phyloP scores from a whole-genome alignment of 129 eudicot species.

The Arctium lappa region DNA sequence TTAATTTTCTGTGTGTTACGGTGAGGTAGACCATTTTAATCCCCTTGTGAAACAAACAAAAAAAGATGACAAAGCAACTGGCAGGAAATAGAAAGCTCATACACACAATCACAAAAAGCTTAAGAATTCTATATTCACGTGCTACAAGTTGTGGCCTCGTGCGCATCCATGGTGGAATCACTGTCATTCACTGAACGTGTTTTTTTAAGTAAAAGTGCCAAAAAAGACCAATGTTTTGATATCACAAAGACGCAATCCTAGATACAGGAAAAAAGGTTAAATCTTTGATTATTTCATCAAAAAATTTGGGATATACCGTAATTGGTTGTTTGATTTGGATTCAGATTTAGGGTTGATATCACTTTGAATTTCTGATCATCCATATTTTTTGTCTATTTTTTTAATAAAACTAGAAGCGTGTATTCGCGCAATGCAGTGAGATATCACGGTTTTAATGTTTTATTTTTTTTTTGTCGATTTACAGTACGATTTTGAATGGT shows the following conservation, averaged over 20 bases:
- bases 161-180: constrained; percentile 16
- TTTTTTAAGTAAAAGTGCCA: background rate
- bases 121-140: constrained; percentile 11
- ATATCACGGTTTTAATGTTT: no score
- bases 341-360: no score
- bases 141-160: constrained; percentile 21
- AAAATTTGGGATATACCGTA: no score
- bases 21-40: constrained; percentile 27
- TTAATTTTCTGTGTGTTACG: constrained; percentile 22
- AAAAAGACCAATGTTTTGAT: constrained; percentile 6
- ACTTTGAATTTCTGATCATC: background rate
- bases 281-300: background rate
- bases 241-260: constrained; percentile 15
- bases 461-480: no score
- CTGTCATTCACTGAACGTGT: constrained; percentile 20
- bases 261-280: background rate
- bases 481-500: no score
- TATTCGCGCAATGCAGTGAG: no score
- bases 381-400: no score
- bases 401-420: no score
- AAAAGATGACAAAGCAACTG: constrained; percentile 23
- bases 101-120: background rate
- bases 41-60: constrained; percentile 23
- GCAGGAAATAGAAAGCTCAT: constrained; percentile 10
- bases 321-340: background rate